phyloP scores from a whole-genome alignment of 257 asterid genomes.

The Solanum dulcamara region DNA sequence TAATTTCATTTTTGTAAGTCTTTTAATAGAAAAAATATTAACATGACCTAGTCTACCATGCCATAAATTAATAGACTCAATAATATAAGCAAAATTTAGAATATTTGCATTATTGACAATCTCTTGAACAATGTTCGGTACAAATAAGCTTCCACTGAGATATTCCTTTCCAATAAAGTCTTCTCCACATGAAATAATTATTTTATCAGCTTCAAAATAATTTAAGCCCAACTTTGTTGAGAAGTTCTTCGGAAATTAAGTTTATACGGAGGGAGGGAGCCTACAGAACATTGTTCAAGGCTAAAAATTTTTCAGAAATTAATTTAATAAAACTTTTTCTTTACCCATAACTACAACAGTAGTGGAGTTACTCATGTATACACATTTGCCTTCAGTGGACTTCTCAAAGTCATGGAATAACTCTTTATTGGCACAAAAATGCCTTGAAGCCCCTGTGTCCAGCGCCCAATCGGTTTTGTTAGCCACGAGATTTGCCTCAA shows the following conservation, averaged over 20 bases:
- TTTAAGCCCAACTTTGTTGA: neutral
- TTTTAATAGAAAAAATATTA: neutral
- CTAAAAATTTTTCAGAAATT: no score
- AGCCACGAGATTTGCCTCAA: neutral
- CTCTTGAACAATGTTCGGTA: neutral
- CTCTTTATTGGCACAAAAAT: neutral
- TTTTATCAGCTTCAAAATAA: no score
- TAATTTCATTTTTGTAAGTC: neutral
- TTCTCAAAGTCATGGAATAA: neutral
- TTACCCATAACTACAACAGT: neutral
- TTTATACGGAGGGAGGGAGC: neutral
- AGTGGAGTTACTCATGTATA: neutral
- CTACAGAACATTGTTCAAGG: neutral
- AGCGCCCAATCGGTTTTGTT: neutral
- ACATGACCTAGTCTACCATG: neutral
- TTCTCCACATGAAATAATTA: no score
- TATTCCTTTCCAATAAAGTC: neutral
- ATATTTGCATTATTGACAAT: no score
- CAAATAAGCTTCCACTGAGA: neutral
- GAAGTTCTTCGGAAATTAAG: neutral
- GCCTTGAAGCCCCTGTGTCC: neutral
- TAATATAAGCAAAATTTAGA: no score
- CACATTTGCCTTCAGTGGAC: neutral
- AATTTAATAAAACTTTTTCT: no score
- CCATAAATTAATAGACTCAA: neutral